Conservation (phyloP, 2,329 filamentous ascomycete species). For the Pseudonectria buxi region DNA sequence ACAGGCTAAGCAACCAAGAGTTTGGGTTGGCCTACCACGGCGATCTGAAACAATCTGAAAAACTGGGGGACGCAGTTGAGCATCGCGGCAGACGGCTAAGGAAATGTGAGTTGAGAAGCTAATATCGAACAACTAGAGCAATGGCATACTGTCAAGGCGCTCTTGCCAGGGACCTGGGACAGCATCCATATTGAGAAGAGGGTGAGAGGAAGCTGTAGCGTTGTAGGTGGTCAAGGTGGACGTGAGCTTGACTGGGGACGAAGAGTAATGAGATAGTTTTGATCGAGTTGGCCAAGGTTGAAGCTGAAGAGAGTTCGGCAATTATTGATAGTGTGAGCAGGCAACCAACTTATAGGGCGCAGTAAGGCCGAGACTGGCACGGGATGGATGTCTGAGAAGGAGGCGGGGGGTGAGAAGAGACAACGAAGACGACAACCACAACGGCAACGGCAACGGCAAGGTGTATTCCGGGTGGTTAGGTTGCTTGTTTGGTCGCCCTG, state of each 20-base stretch:
- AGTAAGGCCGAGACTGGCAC: too few relatives aligned
- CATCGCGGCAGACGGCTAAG: slow-evolving; percentile 51
- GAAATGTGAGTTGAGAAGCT: slow-evolving; percentile 7
- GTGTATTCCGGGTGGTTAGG: slow-evolving; percentile 3
- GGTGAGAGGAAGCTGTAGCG: background rate
- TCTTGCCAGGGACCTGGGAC: slow-evolving; percentile 44
- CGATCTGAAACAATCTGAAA: slow-evolving; percentile 71
- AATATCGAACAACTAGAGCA: background rate
- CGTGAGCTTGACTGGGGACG: too few relatives aligned
- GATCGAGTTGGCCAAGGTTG: too few relatives aligned
- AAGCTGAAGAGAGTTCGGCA: too few relatives aligned
- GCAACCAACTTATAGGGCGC: too few relatives aligned
- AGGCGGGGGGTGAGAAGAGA: too few relatives aligned
- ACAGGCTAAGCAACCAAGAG: background rate
- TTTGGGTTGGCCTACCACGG: slow-evolving; percentile 48
- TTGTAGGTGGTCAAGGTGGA: background rate
- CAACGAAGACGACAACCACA: too few relatives aligned
- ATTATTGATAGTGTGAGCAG: too few relatives aligned
- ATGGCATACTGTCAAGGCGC: slow-evolving; percentile 46
- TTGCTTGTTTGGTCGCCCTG: slow-evolving; percentile 14
- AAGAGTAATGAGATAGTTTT: too few relatives aligned
- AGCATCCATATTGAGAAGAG: slow-evolving; percentile 15
- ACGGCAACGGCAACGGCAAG: too few relatives aligned
- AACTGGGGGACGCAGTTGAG: slow-evolving; percentile 46
- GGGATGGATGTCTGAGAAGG: too few relatives aligned